phyloP scores from a whole-genome alignment of 176 grass and related monocot species.

The Lolium multiflorum region DNA sequence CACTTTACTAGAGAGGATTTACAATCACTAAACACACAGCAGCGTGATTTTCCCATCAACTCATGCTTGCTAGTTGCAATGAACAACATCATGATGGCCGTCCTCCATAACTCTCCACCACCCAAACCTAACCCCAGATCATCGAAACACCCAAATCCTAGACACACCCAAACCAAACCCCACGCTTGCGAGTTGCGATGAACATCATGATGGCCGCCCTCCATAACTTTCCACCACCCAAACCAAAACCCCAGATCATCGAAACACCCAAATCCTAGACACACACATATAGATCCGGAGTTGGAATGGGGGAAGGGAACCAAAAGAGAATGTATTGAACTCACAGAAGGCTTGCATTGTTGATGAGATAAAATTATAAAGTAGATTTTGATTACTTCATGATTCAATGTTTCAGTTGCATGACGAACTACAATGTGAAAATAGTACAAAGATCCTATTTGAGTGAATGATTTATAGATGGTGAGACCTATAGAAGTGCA shows the following conservation, averaged over 20 bases:
- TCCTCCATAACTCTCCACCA: neutral
- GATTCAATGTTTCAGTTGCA: too few relatives aligned
- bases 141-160: too few relatives aligned
- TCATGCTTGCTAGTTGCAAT: neutral
- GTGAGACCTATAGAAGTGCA: too few relatives aligned
- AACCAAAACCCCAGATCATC: neutral
- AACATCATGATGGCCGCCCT: neutral
- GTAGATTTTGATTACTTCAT: too few relatives aligned
- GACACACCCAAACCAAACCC: too few relatives aligned
- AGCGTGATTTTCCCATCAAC: neutral
- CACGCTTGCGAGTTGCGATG: neutral
- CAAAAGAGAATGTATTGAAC: too few relatives aligned
- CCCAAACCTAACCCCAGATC: too few relatives aligned
- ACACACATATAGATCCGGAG: neutral
- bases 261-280: neutral
- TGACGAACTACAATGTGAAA: too few relatives aligned
- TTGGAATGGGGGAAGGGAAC: neutral
- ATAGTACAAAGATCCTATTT: too few relatives aligned
- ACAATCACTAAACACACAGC: neutral
- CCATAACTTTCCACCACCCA: neutral
- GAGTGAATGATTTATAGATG: too few relatives aligned
- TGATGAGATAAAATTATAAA: too few relatives aligned
- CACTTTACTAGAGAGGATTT: neutral
- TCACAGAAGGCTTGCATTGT: too few relatives aligned
- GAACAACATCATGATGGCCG: neutral